Percentiles rank a stretch among this genome's conserved stretches.
phyloP scores from a whole-genome alignment of 805 yeast genomes.

The Scheffersomyces lignosus region DNA sequence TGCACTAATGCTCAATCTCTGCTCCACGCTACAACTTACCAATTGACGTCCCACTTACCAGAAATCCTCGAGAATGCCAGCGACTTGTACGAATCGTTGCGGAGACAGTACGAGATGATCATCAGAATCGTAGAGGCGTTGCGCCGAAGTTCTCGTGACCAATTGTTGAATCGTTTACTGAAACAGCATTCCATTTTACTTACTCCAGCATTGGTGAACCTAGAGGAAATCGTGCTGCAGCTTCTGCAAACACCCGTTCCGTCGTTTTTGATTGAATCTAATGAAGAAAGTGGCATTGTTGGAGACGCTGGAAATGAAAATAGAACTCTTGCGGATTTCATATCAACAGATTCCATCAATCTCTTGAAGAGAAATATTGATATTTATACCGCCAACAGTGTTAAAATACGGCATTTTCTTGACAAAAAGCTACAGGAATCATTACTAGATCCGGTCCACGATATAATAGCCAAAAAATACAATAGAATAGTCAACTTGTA shows the following conservation, averaged over 20 bases:
- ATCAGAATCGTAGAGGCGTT: constrained; percentile 15
- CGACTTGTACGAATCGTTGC: constrained; percentile 13
- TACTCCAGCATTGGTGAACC: constrained; percentile 21
- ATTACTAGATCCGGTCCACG: constrained; percentile 13
- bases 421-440: constrained; percentile 15
- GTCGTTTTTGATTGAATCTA: constrained; percentile 10
- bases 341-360: constrained; percentile 32
- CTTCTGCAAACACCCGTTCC: constrained; percentile 33
- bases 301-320: constrained; percentile 1
- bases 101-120: constrained; percentile 14
- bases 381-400: constrained; percentile 26
- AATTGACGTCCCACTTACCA: constrained; percentile 24
- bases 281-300: constrained; percentile 3
- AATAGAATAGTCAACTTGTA: constrained; percentile 13
- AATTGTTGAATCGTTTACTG: constrained; percentile 1
- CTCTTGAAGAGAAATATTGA: constrained; percentile 24
- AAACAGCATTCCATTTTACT: constrained; percentile 6
- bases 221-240: constrained; percentile 24
- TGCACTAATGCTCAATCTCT: constrained; percentile 35
- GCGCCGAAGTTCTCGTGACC: constrained; percentile 9
- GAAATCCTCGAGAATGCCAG: constrained; percentile 17
- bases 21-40: constrained; percentile 23
- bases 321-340: constrained; percentile 28
- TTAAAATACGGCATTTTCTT: constrained; percentile 17
- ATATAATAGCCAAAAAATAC: constrained; percentile 12